A percentile compares a stretch with the other conserved stretches of the same genome.
These are phyloP conservation scores for Maudiozyma bulderi DNA, from an alignment of 805 yeast species.

Conservation along the genomic window DNA sequence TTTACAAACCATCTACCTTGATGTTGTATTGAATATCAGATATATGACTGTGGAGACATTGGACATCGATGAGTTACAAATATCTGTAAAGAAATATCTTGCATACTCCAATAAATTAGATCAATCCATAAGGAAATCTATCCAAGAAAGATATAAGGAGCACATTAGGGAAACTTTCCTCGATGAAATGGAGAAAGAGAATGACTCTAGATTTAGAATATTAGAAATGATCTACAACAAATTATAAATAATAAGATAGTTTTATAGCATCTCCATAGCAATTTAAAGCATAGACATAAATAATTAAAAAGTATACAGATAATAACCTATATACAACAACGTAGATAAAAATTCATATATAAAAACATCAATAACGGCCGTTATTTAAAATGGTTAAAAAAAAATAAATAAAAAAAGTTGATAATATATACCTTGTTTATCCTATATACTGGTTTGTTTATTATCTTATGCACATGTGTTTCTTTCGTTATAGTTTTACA, in stretches of 20 bases:
- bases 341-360: too few relatives aligned
- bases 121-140: constrained; percentile 24
- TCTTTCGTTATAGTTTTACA: neutral
- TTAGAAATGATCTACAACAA: constrained; percentile 27
- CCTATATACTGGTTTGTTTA: too few relatives aligned
- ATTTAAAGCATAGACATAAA: too few relatives aligned
- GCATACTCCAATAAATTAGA: constrained; percentile 45
- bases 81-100: constrained; percentile 59
- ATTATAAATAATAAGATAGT: constrained; percentile 9
- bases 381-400: neutral
- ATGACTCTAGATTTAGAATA: constrained; percentile 24
- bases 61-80: constrained; percentile 50
- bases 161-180: constrained; percentile 29
- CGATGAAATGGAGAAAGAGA: constrained; percentile 14
- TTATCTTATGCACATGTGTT: neutral
- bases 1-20: constrained; percentile 37
- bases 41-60: constrained; percentile 32
- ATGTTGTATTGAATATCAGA: constrained; percentile 61
- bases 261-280: neutral
- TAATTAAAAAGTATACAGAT: too few relatives aligned
- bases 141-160: constrained; percentile 30
- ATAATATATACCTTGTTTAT: too few relatives aligned
- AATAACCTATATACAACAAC: too few relatives aligned
- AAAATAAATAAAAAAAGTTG: too few relatives aligned
- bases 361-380: too few relatives aligned